Evolutionary conservation across 352 stramenopile genomes (phyloP), one percentile per base, ranked within the genome.

Genomic region (Peronospora belbahrii): DNA sequence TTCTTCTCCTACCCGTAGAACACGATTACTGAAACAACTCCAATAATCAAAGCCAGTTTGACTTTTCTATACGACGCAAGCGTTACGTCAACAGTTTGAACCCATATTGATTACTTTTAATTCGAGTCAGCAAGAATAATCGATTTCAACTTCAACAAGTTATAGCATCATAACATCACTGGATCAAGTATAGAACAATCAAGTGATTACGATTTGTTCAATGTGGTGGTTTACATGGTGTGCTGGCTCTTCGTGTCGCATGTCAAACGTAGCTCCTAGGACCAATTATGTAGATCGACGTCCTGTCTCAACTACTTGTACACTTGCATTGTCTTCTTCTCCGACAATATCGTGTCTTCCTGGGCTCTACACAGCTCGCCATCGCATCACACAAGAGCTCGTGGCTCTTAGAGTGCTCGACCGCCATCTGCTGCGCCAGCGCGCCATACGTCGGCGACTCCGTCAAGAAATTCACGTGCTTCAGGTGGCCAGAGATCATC

Each of bases 141-240:
- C n/a, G n/a, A n/a, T n/a, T n/a, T n/a, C n/a, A n/a, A n/a, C n/a
- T n/a, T n/a, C n/a, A n/a, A n/a, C n/a, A n/a, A n/a, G n/a, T n/a
- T n/a, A n/a, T n/a, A n/a, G n/a, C n/a, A n/a, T n/a, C n/a, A n/a
- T n/a, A n/a, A n/a, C n/a, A n/a, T n/a, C n/a, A n/a, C n/a, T n/a
- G n/a, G n/a, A n/a, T n/a, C n/a, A n/a, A n/a, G n/a, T n/a, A n/a
- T n/a, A n/a, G n/a, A n/a, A n/a, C n/a, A n/a, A n/a, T n/a, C n/a
- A n/a, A n/a, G n/a, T n/a, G n/a, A n/a, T n/a, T n/a, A n/a, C n/a
- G n/a, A n/a, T 18, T n/a, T 1, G 11, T 0, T 1, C n/a, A 11
- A 85, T 86, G 74, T 84, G 70, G 72, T 85, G 74, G 74, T 83
- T 67, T 46, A 72, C 74, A 4, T 31, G 59, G 4, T 86, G 70